These are phyloP conservation scores for Papilionanthe hybrid DNA, from an alignment of 116 monocot species.

Conservation along the genomic window DNA sequence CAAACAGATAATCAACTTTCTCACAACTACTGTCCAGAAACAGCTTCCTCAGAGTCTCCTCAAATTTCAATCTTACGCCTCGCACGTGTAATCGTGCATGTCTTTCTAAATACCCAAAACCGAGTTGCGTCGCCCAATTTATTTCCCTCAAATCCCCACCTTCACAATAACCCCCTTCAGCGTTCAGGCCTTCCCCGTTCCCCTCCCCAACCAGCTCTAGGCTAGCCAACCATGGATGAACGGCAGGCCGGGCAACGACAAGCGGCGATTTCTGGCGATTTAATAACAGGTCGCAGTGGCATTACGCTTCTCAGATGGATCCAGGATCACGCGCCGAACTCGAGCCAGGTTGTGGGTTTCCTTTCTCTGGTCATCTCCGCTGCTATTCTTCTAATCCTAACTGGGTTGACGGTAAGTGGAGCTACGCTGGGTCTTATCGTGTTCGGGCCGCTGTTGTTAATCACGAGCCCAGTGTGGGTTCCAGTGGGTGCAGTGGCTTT, in stretches of 20 bases:
- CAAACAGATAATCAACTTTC: too few species aligned
- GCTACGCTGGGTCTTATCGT: slow-evolving; percentile 12
- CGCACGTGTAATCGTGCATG: not conserved
- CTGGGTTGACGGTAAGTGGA: slow-evolving; percentile 26
- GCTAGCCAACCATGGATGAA: slow-evolving; percentile 8
- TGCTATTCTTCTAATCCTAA: slow-evolving; percentile 28
- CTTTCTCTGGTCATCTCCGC: slow-evolving; percentile 34
- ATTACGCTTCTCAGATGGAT: slow-evolving; percentile 6
- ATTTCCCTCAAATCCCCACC: not conserved
- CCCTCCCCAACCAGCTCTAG: not conserved
- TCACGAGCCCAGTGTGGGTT: slow-evolving; percentile 41
- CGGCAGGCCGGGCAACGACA: not conserved
- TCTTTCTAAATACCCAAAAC: not conserved
- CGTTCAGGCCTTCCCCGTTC: not conserved
- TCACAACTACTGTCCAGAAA: too few species aligned
- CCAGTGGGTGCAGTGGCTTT: slow-evolving; percentile 22
- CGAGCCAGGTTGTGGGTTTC: slow-evolving; percentile 32
- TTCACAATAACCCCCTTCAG: not conserved
- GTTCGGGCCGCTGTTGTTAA: slow-evolving; percentile 26
- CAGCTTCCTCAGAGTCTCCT: too few species aligned
- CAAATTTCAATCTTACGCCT: too few species aligned
- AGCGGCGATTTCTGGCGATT: not conserved
- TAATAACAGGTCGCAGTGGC: not conserved
- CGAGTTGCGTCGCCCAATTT: not conserved
- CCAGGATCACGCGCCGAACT: slow-evolving; percentile 20